Conservation (phyloP, 2,329 filamentous ascomycete genomes). For the Alternaria sp. region DNA sequence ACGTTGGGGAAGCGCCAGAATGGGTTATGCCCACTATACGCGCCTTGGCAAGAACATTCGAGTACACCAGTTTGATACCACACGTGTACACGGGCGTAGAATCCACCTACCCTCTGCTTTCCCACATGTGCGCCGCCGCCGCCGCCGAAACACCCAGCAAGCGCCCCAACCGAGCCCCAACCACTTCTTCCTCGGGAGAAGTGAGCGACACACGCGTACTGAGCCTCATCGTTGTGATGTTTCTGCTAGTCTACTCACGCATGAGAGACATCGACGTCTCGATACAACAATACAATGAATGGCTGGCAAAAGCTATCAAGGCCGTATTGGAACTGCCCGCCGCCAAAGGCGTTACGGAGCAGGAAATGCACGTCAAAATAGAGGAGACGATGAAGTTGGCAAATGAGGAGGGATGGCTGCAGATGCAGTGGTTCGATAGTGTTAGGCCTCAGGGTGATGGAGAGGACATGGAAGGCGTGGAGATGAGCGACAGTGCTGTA, state of each 20-base stretch:
- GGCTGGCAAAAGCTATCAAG: slow-evolving; percentile 58
- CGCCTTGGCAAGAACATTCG: slow-evolving; percentile 69
- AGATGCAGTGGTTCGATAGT: slow-evolving; percentile 66
- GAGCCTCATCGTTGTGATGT: slow-evolving; percentile 67
- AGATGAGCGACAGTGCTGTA: slow-evolving; percentile 32
- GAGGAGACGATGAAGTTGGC: slow-evolving; percentile 46
- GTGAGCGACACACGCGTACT: slow-evolving; percentile 34
- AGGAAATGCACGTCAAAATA: slow-evolving; percentile 53
- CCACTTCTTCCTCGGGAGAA: slow-evolving; percentile 13
- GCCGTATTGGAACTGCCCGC: slow-evolving; percentile 59
- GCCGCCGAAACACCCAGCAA: slow-evolving; percentile 54
- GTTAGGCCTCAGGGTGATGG: slow-evolving; percentile 49
- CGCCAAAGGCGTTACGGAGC: slow-evolving; percentile 58
- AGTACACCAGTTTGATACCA: slow-evolving; percentile 69
- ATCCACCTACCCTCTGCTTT: slow-evolving; percentile 58
- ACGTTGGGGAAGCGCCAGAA: slow-evolving; percentile 36
- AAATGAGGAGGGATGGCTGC: slow-evolving; percentile 56
- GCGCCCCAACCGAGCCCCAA: slow-evolving; percentile 57
- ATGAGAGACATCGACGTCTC: slow-evolving; percentile 44
- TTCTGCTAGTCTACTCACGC: slow-evolving; percentile 66
- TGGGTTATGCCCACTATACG: slow-evolving; percentile 77
- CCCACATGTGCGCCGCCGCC: slow-evolving; percentile 39
- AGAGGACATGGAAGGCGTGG: slow-evolving; percentile 41
- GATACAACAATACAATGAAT: slow-evolving; percentile 45
- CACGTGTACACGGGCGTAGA: slow-evolving; percentile 78